These are phyloP conservation scores for Cercospora sp. DNA, from an alignment of 2,329 filamentous ascomycete species.

Conservation along the genomic window DNA sequence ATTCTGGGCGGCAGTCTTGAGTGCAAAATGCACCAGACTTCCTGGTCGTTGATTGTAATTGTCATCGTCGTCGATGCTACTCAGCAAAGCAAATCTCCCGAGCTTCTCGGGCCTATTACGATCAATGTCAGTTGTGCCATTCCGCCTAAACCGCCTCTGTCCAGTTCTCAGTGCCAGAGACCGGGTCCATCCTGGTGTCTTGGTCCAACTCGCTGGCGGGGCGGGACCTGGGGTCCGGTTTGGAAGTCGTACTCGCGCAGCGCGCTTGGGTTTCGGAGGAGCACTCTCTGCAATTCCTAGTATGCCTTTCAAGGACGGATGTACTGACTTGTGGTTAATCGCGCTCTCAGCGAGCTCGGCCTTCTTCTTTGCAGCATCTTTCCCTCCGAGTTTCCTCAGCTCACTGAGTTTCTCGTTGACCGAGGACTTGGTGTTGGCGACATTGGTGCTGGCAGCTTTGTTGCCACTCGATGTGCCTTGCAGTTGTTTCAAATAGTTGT, in stretches of 20 bases:
- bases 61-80: slow-evolving; percentile 17
- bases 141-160: slow-evolving; percentile 18
- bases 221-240: slow-evolving; percentile 47
- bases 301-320: slow-evolving; percentile 47
- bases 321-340: slow-evolving; percentile 45
- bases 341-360: slow-evolving; percentile 45
- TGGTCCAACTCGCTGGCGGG: slow-evolving; percentile 49
- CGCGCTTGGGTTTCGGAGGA: slow-evolving; percentile 47
- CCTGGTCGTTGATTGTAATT: slow-evolving; percentile 17
- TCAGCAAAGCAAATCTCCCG: slow-evolving; percentile 30
- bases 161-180: slow-evolving; percentile 24
- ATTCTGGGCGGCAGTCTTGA: slow-evolving; percentile 57
- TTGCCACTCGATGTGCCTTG: slow-evolving; percentile 42
- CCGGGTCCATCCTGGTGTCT: slow-evolving; percentile 34
- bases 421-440: slow-evolving; percentile 25
- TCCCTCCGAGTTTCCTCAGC: slow-evolving; percentile 47
- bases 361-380: slow-evolving; percentile 41
- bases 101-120: slow-evolving; percentile 31
- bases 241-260: slow-evolving; percentile 38
- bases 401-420: slow-evolving; percentile 52
- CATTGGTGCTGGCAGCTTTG: slow-evolving; percentile 38
- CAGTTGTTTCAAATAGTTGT: slow-evolving; percentile 41
- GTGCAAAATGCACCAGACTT: slow-evolving; percentile 52
- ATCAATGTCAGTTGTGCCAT: slow-evolving; percentile 23
- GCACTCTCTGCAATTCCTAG: slow-evolving; percentile 49